phyloP scores from a whole-genome alignment of 1,284 basidiomycete species.

The Peniophora sp. region DNA sequence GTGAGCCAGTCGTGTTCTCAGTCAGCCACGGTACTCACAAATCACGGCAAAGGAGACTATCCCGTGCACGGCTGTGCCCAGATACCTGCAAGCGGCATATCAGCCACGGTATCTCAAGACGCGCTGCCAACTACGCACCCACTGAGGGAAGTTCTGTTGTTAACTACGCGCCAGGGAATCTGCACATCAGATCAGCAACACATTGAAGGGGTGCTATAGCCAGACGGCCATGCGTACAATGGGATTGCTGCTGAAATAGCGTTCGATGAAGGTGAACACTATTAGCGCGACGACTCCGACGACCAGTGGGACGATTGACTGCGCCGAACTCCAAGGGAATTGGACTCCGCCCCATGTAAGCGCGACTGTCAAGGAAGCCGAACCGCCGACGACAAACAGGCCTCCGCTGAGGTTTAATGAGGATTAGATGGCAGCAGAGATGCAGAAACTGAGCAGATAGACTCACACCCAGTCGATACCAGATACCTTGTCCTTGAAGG shows the following conservation, averaged over 20 bases:
- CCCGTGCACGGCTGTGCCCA: conserved; percentile 23
- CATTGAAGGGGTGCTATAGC: too few relatives aligned
- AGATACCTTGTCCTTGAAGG: conserved; percentile 18
- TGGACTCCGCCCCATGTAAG: conserved; percentile 25
- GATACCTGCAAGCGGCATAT: conserved; percentile 7
- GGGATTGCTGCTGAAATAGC: conserved; percentile 16
- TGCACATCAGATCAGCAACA: neutral
- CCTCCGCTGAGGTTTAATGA: conserved; percentile 17
- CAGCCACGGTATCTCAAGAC: neutral
- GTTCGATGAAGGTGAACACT: conserved; percentile 22
- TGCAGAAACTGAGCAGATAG: neutral
- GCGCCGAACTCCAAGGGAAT: conserved; percentile 21
- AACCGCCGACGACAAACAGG: conserved; percentile 19
- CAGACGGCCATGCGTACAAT: conserved; percentile 10
- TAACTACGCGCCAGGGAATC: neutral
- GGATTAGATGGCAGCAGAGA: neutral
- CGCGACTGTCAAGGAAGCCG: conserved; percentile 18
- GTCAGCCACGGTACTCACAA: neutral
- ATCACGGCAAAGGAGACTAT: conserved; percentile 14
- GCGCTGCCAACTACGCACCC: too few relatives aligned
- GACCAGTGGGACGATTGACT: conserved; percentile 21
- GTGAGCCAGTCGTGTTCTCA: neutral
- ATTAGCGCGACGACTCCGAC: conserved; percentile 15
- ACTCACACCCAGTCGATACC: conserved; percentile 25
- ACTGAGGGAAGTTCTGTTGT: conserved; percentile 3